A percentile compares a stretch with the other conserved stretches of the same genome.
These are phyloP conservation scores for Garcia nutans DNA, from an alignment of 345 rosid species.

Conservation along the genomic window DNA sequence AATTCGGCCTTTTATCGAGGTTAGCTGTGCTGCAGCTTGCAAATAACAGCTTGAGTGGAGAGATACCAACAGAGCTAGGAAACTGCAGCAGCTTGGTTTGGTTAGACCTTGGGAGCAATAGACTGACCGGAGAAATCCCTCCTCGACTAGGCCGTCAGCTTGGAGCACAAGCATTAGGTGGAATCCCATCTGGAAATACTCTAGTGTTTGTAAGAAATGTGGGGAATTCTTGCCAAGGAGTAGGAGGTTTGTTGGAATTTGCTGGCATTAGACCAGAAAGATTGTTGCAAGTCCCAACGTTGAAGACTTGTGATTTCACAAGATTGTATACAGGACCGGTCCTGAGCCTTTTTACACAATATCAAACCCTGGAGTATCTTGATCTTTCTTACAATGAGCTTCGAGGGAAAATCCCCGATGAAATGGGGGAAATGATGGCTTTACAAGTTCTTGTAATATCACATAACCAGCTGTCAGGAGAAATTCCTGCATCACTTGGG, in stretches of 20 bases:
- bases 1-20: constrained; percentile 63
- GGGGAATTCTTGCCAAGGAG: constrained; percentile 95
- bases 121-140: constrained; percentile 87
- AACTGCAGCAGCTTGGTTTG: constrained; percentile 88
- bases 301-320: constrained; percentile 80
- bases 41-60: constrained; percentile 82
- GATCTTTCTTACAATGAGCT: constrained; percentile 89
- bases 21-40: constrained; percentile 91
- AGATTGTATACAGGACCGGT: constrained; percentile 91
- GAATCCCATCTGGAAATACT: constrained; percentile 77
- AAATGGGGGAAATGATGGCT: constrained; percentile 88
- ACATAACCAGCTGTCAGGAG: constrained; percentile 86
- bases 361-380: constrained; percentile 83
- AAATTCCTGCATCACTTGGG: constrained; percentile 82
- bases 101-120: constrained; percentile 87
- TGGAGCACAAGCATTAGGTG: constrained; percentile 76
- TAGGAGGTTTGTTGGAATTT: constrained; percentile 86
- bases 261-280: constrained; percentile 92
- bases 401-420: constrained; percentile 80
- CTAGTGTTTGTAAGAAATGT: constrained; percentile 85
- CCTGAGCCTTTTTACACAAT: constrained; percentile 77
- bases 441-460: constrained; percentile 87
- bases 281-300: constrained; percentile 65
- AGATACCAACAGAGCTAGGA: constrained; percentile 79
- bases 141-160: constrained; percentile 82